Evolutionary conservation across 2,329 filamentous ascomycete genomes (phyloP).

Genomic region (Bisporella sp.): DNA sequence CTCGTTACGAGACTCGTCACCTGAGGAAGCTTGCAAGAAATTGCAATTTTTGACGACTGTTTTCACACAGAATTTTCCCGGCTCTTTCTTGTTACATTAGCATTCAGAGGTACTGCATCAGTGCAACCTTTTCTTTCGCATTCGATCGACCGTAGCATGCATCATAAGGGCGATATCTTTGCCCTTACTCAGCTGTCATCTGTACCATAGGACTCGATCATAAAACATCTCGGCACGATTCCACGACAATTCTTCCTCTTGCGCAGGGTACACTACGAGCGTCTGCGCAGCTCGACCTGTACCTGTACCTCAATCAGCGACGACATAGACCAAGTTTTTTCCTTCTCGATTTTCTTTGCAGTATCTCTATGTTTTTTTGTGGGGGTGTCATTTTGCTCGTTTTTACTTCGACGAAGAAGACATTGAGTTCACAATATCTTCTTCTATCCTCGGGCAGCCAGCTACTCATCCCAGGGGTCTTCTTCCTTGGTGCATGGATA

Average conservation of each 20-base stretch:
- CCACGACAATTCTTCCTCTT: slow-evolving; percentile 20
- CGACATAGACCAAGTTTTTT: slow-evolving; percentile 21
- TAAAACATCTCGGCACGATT: slow-evolving; percentile 23
- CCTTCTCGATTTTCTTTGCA: slow-evolving; percentile 15
- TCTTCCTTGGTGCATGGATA: background rate
- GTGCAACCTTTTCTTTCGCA: slow-evolving; percentile 16
- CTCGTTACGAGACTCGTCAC: background rate
- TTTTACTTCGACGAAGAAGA: background rate
- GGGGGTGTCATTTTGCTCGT: slow-evolving; percentile 20
- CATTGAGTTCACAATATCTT: too few species aligned
- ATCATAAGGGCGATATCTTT: slow-evolving; percentile 17
- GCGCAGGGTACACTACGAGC: slow-evolving; percentile 27
- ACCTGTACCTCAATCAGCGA: slow-evolving; percentile 23
- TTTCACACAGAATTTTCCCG: slow-evolving; percentile 29
- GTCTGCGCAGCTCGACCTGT: slow-evolving; percentile 27
- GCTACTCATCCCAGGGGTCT: background rate
- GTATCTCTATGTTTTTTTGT: slow-evolving; percentile 17
- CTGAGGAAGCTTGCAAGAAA: background rate
- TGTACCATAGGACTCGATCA: slow-evolving; percentile 29
- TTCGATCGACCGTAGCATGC: slow-evolving; percentile 23
- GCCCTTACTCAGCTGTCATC: slow-evolving; percentile 20
- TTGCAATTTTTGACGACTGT: slow-evolving; percentile 20
- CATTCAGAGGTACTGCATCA: slow-evolving; percentile 17
- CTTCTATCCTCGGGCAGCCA: too few species aligned
- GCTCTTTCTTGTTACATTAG: slow-evolving; percentile 29